Conservation (phyloP, 306 rosid species). For the Cucumis hystrix region DNA sequence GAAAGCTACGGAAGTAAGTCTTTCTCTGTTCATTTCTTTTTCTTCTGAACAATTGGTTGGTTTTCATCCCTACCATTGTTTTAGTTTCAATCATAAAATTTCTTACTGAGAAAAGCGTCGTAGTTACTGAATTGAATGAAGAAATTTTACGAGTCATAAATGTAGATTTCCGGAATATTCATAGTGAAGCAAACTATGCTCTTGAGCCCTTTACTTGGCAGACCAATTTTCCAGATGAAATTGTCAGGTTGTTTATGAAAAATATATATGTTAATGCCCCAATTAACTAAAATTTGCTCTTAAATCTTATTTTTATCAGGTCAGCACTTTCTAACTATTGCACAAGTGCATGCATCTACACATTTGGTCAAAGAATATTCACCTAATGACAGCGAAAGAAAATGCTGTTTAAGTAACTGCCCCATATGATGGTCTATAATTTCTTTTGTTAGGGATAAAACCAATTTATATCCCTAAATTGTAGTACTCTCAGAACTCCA, state of each 20-base stretch:
- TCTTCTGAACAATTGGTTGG: not conserved
- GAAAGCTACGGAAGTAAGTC: slow-evolving; percentile 39
- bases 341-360: too few relatives aligned
- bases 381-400: too few relatives aligned
- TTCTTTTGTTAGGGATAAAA: too few relatives aligned
- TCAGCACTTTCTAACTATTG: too few relatives aligned
- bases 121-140: not conserved
- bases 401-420: too few relatives aligned
- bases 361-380: too few relatives aligned
- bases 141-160: not conserved
- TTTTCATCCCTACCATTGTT: not conserved
- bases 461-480: too few relatives aligned
- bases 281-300: not conserved
- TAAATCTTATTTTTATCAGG: not conserved
- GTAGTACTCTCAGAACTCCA: too few relatives aligned
- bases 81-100: not conserved
- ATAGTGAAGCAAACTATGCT: not conserved
- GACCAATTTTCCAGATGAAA: not conserved
- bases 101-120: not conserved
- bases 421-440: too few relatives aligned
- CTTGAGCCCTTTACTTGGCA: not conserved
- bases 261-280: not conserved
- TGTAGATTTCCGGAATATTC: not conserved
- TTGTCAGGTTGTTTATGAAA: not conserved
- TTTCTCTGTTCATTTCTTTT: slow-evolving; percentile 3